Evolutionary conservation across 106 monocot species (phyloP), one percentile per base, ranked within the genome.

Genomic region (Hemerocallis citrina): DNA sequence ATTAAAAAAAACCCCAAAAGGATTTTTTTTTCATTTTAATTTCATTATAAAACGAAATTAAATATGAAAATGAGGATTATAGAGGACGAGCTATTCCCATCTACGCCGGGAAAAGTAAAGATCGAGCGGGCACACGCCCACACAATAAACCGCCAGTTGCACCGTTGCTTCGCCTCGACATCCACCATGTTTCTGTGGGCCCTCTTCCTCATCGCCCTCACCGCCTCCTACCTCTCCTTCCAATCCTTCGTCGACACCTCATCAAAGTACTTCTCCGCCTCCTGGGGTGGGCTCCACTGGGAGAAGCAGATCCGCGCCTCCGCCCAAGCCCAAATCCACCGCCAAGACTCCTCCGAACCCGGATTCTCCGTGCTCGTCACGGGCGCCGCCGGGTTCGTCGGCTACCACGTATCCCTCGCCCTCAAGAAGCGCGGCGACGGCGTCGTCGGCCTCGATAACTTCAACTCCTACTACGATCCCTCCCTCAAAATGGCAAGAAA

Each of bases 91-190:
- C 59, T 76, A 49, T 76, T 76, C 52, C 76, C 76, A 3, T 76
- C 76, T 12, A 76, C 76, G 14, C 76, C 76, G 25, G 76, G 76
- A 33, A 76, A 76, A 60, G 64, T 76, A 42, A 76, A 76, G 65
- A 65, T 76, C 51, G 76, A 76, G 20, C 45, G 76, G 25, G n/a
- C n/a, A n/a, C n/a, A n/a, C n/a, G 41, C 58, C 51, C 77, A 67
- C 59, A 15, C 62, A 6, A 50, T 76, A n/a, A 59, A 44, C 38
- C 72, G 77, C 2, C 77, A 72, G 59, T 68, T 72, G 32, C 42
- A 67, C 54, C 77, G 77, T 13, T 78, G 72, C 77, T 78, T 78
- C 77, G 67, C 78, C 13, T 78, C 72, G 31, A 72, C 77, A 16
- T 16, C 37, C 57, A 78, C 67, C 43, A 72, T 78, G 66, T 67